Percentiles rank a stretch among this genome's conserved stretches.
Evolutionary conservation across 345 rosid species (phyloP).

Genomic region (Corchorus olitorius): DNA sequence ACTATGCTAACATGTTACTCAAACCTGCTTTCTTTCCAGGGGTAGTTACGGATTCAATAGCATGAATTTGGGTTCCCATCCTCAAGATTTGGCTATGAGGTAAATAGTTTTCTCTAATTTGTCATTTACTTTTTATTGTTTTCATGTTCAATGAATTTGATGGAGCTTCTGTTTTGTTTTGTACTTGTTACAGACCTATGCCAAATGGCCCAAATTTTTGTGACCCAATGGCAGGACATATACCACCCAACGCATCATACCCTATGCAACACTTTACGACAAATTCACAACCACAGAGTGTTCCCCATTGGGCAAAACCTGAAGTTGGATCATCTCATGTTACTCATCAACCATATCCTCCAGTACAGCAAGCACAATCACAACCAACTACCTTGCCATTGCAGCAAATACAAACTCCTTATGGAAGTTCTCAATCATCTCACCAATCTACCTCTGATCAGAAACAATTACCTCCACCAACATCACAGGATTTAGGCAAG

Average conservation of each 20-base stretch:
- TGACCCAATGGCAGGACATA: constrained; percentile 38
- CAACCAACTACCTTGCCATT: constrained; percentile 37
- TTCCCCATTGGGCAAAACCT: constrained; percentile 43
- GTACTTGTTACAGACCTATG: constrained; percentile 45
- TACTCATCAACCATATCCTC: constrained; percentile 43
- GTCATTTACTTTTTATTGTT: constrained; percentile 1
- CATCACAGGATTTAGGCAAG: constrained; percentile 42
- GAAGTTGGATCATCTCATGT: constrained; percentile 38
- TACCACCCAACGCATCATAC: constrained; percentile 49
- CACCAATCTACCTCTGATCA: constrained; percentile 43
- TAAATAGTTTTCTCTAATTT: not conserved
- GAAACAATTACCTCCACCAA: constrained; percentile 32
- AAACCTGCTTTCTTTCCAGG: constrained; percentile 30
- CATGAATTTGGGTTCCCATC: constrained; percentile 31
- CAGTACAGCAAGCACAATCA: constrained; percentile 36
- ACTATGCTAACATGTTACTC: not conserved
- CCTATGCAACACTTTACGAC: constrained; percentile 44
- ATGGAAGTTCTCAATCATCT: constrained; percentile 48
- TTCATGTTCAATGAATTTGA: constrained; percentile 9
- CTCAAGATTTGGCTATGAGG: constrained; percentile 37
- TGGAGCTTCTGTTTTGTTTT: constrained; percentile 17
- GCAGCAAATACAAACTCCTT: constrained; percentile 37
- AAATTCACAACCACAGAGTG: constrained; percentile 47
- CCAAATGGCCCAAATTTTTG: constrained; percentile 35
- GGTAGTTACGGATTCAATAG: constrained; percentile 35